Evolutionary conservation across 164 flowering plant species (phyloP), one percentile per base, ranked within the genome.

Genomic region (Brasenia schreberi): DNA sequence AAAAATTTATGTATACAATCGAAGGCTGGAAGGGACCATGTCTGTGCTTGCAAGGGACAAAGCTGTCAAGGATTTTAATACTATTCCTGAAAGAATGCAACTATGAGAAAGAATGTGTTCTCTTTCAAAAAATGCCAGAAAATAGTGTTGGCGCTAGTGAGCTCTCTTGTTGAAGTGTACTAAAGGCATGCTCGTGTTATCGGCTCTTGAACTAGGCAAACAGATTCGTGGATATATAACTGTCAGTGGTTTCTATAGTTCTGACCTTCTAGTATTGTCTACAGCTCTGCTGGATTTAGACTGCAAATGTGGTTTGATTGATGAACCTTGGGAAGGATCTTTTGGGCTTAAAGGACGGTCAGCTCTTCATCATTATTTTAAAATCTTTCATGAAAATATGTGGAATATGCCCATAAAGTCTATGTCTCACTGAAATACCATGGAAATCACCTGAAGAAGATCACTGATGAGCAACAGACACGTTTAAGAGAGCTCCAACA

Each of bases 381-480:
- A 87, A 75, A 81, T 89, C 67, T 91, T 94, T 68, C 95, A 84
- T 74, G 98, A 94, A 75, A 87, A 82, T 94, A 94, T 69, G 92
- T 94, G 73, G 97, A 94, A 67, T 94, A 94, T 79, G 97, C 96
- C 27, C 98, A 94, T 71, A 91, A 87, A 97, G 98, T 92, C 56
- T 82, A 85, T 77, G 85, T 89, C 75, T 95, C 89, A 75, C 88
- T 91, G 63, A 86, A 84, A 75, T 84, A 84, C 77, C 96, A 89
- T 74, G 88, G 78, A 0, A 79, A 88, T 66, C 83, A 85, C 18
- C 67, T 89, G 75, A 88, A 88, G 82, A 81, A 74, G 74, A 82
- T 85, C 42, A 73, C 88, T 52, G 86, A 83, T 72, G 87, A 84
- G 64, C 89, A 84, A 75, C 81, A 80, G 74, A 72, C 77, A 68